Evolutionary conservation across 164 flowering plant genomes (phyloP).

Genomic region (Aristolochia contorta): DNA sequence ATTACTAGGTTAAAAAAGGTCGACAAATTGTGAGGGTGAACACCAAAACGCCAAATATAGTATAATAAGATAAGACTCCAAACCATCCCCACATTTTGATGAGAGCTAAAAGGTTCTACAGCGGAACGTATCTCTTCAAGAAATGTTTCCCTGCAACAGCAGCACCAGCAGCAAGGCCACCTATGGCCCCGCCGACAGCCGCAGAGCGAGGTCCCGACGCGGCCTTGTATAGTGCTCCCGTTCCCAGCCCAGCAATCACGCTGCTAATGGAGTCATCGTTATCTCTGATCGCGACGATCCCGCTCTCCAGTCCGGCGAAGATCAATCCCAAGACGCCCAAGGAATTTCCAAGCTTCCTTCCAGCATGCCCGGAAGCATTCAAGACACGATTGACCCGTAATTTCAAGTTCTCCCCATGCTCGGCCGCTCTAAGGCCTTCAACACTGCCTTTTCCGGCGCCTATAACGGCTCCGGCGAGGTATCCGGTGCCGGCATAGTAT

Average conservation of each 20-base stretch:
- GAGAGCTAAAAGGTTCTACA: conserved; percentile 7
- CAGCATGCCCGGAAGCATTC: conserved; percentile 37
- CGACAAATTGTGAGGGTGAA: too few species aligned
- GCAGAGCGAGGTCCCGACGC: conserved; percentile 67
- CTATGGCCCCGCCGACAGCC: conserved; percentile 67
- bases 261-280: conserved; percentile 51
- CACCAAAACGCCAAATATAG: too few species aligned
- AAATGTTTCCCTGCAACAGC: conserved; percentile 60
- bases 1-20: too few species aligned
- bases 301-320: conserved; percentile 61
- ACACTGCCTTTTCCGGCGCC: conserved; percentile 39
- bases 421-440: conserved; percentile 38
- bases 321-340: conserved; percentile 50
- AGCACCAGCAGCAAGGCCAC: conserved; percentile 54
- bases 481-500: conserved; percentile 46
- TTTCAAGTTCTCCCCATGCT: conserved; percentile 41
- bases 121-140: conserved; percentile 61
- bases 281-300: conserved; percentile 30
- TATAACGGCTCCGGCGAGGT: conserved; percentile 31
- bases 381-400: conserved; percentile 42
- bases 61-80: too few species aligned
- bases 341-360: conserved; percentile 35
- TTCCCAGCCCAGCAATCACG: conserved; percentile 69
- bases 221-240: conserved; percentile 65
- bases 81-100: too few species aligned